Evolutionary conservation across 2,329 filamentous ascomycete species (phyloP).

Genomic region (Bipolaris victoriae): DNA sequence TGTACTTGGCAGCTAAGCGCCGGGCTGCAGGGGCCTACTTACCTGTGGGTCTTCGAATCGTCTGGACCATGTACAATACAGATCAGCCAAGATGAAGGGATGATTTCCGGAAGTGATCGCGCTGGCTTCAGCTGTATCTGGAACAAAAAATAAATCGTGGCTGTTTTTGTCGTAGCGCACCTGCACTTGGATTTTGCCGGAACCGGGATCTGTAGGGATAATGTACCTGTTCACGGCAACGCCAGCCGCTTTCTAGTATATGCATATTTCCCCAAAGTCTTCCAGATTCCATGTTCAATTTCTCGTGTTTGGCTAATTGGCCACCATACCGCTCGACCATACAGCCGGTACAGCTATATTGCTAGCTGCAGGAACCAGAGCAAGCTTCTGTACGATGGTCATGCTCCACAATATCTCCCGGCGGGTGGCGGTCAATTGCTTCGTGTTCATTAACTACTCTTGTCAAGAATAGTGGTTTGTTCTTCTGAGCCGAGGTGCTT

Average conservation of each 20-base stretch:
- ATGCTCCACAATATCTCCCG: conserved; percentile 23
- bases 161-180: conserved; percentile 36
- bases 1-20: background rate
- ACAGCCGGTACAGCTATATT: conserved; percentile 27
- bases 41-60: background rate
- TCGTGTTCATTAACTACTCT: conserved; percentile 24
- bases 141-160: conserved; percentile 15
- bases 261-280: conserved; percentile 33
- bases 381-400: conserved; percentile 17
- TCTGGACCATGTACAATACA: conserved; percentile 1
- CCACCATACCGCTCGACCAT: conserved; percentile 19
- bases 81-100: conserved; percentile 2
- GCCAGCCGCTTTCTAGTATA: conserved; percentile 34
- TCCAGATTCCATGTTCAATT: conserved; percentile 26
- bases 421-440: conserved; percentile 18
- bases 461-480: conserved; percentile 14
- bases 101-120: background rate
- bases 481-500: conserved; percentile 25
- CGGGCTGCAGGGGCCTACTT: background rate
- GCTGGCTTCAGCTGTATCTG: conserved; percentile 12
- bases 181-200: conserved; percentile 34
- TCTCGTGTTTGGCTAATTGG: conserved; percentile 28
- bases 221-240: conserved; percentile 23
- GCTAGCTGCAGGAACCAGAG: conserved; percentile 12
- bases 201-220: conserved; percentile 25